Evolutionary conservation across 2,329 filamentous ascomycete genomes (phyloP).

Genomic region (Neodidymelliopsis sp.): DNA sequence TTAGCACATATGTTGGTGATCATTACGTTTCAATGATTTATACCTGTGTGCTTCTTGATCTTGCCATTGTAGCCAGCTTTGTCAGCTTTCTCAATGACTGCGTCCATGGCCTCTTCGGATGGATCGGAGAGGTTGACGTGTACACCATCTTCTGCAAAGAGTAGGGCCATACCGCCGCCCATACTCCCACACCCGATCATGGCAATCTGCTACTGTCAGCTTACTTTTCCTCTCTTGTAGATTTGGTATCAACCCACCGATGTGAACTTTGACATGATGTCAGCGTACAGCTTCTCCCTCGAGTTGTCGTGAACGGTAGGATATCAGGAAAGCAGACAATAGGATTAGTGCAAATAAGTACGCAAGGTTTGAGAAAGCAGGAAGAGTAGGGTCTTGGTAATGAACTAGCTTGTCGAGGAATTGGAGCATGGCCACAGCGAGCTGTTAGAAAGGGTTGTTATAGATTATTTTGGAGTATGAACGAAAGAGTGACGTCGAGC

Average conservation of each 20-base stretch:
- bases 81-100: conserved; percentile 51
- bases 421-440: conserved; percentile 29
- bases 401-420: conserved; percentile 39
- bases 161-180: conserved; percentile 66
- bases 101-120: conserved; percentile 57
- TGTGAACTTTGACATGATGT: conserved; percentile 32
- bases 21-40: neutral
- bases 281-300: conserved; percentile 15
- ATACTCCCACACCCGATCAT: conserved; percentile 67
- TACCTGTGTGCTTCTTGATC: conserved; percentile 50
- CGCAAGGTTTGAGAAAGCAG: conserved; percentile 39
- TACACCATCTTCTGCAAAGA: conserved; percentile 65
- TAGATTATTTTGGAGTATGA: neutral
- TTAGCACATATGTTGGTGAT: conserved; percentile 11
- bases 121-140: conserved; percentile 65
- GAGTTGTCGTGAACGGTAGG: conserved; percentile 30
- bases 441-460: conserved; percentile 3
- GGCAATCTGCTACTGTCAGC: conserved; percentile 54
- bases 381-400: conserved; percentile 42
- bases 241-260: conserved; percentile 24
- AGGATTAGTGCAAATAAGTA: conserved; percentile 42
- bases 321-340: conserved; percentile 32
- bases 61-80: conserved; percentile 50
- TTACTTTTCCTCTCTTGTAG: neutral
- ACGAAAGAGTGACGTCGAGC: conserved; percentile 21